Percentiles rank a stretch among this genome's conserved stretches.
Evolutionary conservation across 305 asterid species (phyloP).

Genomic region (Euphrasia arctica): DNA sequence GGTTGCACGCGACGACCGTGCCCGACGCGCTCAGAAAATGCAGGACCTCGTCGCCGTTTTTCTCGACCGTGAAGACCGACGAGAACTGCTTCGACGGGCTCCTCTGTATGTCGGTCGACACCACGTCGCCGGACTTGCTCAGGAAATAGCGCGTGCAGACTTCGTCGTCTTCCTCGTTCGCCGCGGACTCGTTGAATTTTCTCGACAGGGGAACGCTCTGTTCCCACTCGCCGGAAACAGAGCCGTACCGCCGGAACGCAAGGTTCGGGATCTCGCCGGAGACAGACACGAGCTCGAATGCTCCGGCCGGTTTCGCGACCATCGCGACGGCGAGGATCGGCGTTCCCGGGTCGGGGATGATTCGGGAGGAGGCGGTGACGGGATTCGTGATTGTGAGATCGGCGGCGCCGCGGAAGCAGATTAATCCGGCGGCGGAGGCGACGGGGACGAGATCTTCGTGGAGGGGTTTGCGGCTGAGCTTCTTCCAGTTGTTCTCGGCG

Average conservation of each 20-base stretch:
- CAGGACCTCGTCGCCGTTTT: constrained; percentile 40
- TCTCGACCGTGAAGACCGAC: constrained; percentile 33
- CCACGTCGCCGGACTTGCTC: constrained; percentile 75
- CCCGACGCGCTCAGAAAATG: constrained; percentile 67
- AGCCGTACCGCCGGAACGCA: constrained; percentile 40
- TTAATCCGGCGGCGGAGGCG: constrained; percentile 72
- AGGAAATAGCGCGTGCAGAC: constrained; percentile 52
- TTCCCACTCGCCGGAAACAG: constrained; percentile 48
- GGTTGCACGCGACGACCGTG: constrained; percentile 57
- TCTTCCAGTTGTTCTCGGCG: constrained; percentile 53
- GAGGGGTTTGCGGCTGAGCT: constrained; percentile 29
- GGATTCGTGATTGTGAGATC: constrained; percentile 56
- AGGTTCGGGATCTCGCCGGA: constrained; percentile 55
- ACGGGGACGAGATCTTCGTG: constrained; percentile 47
- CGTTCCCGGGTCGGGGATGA: constrained; percentile 22
- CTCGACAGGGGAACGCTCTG: constrained; percentile 30
- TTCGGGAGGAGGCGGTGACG: constrained; percentile 36
- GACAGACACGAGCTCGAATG: constrained; percentile 40
- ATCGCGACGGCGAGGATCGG: constrained; percentile 56
- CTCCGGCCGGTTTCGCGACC: constrained; percentile 34
- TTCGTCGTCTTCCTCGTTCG: constrained; percentile 10
- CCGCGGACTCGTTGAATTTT: constrained; percentile 15
- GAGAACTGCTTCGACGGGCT: constrained; percentile 78
- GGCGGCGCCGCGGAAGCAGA: constrained; percentile 44
- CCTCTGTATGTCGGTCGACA: constrained; percentile 57